Percentiles rank a stretch among this genome's conserved stretches.
phyloP scores from a whole-genome alignment of 1,284 basidiomycete species.

The Polyporus tsugae region DNA sequence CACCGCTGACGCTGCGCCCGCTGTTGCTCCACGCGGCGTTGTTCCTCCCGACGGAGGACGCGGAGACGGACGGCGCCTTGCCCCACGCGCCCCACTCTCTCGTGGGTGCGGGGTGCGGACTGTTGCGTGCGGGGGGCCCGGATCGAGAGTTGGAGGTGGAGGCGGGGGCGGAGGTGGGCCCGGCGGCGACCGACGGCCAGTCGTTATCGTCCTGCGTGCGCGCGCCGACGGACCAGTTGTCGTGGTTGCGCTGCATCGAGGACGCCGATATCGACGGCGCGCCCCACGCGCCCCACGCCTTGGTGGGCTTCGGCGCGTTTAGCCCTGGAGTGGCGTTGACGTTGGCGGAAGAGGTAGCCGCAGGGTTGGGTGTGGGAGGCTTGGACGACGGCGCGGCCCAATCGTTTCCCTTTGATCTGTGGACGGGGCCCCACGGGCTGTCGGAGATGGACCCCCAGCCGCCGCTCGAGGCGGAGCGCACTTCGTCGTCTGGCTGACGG shows the following conservation, averaged over 20 bases:
- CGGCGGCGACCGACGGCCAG: not conserved
- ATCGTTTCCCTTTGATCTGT: not conserved
- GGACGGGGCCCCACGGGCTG: slow-evolving; percentile 10
- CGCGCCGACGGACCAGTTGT: slow-evolving; percentile 28
- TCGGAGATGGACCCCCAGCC: slow-evolving; percentile 21
- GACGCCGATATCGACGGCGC: slow-evolving; percentile 28
- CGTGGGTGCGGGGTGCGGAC: not conserved
- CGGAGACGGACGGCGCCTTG: slow-evolving; percentile 23
- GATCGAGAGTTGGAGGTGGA: not conserved
- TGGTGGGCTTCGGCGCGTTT: not conserved
- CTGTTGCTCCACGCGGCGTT: slow-evolving; percentile 29
- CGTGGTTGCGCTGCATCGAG: slow-evolving; percentile 25
- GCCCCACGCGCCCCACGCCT: slow-evolving; percentile 23
- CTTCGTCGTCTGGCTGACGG: slow-evolving; percentile 13
- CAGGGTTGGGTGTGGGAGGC: slow-evolving; percentile 7
- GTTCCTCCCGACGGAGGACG: slow-evolving; percentile 27
- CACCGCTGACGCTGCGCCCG: slow-evolving; percentile 11
- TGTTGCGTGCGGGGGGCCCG: not conserved
- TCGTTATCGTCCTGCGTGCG: slow-evolving; percentile 7
- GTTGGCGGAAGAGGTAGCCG: not conserved
- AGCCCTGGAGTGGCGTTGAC: not conserved
- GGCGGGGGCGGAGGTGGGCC: not conserved
- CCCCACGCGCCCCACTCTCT: slow-evolving; percentile 21
- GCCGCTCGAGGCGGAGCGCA: slow-evolving; percentile 15
- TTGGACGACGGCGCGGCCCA: not conserved